A percentile compares a stretch with the other conserved stretches of the same genome.
These are phyloP conservation scores for Crithidia sp. DNA, from an alignment of 208 protist species.

Conservation along the genomic window DNA sequence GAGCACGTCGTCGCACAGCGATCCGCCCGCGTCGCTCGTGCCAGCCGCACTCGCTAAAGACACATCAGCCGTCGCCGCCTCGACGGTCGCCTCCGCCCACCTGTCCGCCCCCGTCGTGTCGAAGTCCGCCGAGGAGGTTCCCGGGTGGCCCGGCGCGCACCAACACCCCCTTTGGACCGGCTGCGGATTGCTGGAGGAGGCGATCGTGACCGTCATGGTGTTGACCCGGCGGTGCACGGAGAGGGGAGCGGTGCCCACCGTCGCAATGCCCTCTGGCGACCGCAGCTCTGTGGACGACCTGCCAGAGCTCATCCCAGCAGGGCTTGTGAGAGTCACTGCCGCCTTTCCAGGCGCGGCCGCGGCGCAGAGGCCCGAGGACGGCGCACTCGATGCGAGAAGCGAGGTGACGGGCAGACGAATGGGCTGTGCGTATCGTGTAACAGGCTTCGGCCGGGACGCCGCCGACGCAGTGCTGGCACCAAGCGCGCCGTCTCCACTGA, in stretches of 20 bases:
- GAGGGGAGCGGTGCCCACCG: neutral
- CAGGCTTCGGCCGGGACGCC: neutral
- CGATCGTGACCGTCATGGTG: slow-evolving; percentile 8
- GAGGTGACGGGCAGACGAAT: slow-evolving; percentile 1
- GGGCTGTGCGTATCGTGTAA: slow-evolving; percentile 11
- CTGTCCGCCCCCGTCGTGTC: neutral
- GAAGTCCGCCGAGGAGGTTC: neutral
- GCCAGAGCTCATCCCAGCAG: neutral
- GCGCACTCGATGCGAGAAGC: neutral
- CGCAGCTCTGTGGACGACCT: neutral
- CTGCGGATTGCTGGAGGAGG: slow-evolving; percentile 7
- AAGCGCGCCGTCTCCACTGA: neutral
- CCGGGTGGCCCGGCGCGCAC: neutral
- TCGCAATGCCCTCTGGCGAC: slow-evolving; percentile 4
- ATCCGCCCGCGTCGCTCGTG: neutral
- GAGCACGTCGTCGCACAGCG: slow-evolving; percentile 9
- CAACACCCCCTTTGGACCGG: neutral
- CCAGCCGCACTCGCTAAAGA: neutral
- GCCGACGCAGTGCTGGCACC: neutral
- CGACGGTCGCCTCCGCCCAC: neutral
- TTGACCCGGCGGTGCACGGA: neutral
- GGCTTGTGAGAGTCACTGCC: neutral
- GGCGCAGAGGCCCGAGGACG: neutral
- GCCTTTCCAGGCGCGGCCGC: neutral
- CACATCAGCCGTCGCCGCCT: neutral